These are phyloP conservation scores for Blumeria hordei DNA, from an alignment of 2,329 filamentous ascomycete genomes.

Conservation along the genomic window DNA sequence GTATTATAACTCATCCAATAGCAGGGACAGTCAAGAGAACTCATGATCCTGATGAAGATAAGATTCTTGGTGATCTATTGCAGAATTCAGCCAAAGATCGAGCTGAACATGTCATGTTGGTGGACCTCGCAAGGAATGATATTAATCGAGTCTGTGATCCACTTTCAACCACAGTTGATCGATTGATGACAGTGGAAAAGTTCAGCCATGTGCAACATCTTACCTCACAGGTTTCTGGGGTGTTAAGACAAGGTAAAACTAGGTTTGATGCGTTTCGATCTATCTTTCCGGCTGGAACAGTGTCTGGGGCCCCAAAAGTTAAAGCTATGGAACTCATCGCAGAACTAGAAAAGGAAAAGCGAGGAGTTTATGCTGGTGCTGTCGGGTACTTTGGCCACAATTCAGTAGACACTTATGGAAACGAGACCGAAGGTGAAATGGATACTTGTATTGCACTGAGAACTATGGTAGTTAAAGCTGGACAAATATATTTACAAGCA, in stretches of 20 bases:
- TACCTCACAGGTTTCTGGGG: constrained; percentile 81
- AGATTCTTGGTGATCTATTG: constrained; percentile 51
- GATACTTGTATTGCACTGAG: constrained; percentile 52
- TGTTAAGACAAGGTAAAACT: constrained; percentile 61
- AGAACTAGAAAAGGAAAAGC: constrained; percentile 80
- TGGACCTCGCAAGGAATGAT: constrained; percentile 88
- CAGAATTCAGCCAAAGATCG: constrained; percentile 69
- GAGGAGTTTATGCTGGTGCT: constrained; percentile 84
- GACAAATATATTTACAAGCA: constrained; percentile 75
- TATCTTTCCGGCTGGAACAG: constrained; percentile 92
- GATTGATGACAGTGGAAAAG: constrained; percentile 78
- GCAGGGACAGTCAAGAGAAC: constrained; percentile 86
- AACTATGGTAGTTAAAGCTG: constrained; percentile 87
- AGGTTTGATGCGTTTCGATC: constrained; percentile 88
- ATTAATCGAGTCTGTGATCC: constrained; percentile 91
- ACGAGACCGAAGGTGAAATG: constrained; percentile 57
- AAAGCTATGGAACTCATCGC: constrained; percentile 93
- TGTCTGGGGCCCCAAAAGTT: constrained; percentile 87
- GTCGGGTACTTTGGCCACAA: constrained; percentile 93
- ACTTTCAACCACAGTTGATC: constrained; percentile 67
- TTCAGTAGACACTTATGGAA: constrained; percentile 38
- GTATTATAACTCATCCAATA: constrained; percentile 90
- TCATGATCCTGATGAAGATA: constrained; percentile 57
- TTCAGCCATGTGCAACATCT: constrained; percentile 97
- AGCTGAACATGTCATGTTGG: constrained; percentile 91